Evolutionary conservation across 2,329 filamentous ascomycete species (phyloP), one percentile per base, ranked within the genome.

Genomic region (Clonostachys sp.): DNA sequence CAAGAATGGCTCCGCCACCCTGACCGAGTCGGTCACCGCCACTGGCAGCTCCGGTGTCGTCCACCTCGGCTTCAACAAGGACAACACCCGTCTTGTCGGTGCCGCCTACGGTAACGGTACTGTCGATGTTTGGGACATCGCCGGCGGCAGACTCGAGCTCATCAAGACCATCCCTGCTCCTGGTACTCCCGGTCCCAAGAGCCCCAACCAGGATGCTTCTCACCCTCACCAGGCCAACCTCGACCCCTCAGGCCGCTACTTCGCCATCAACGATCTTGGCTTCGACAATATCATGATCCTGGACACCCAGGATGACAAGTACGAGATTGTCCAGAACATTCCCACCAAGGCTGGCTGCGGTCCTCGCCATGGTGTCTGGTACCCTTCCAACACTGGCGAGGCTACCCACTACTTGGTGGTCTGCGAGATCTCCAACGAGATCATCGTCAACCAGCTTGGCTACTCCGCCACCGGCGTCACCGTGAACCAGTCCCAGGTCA

Each of bases 311-410:
- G 60, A 66, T 50, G 68, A 73, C 46, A 56, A 59, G 14, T 77
- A 62, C 54, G 57, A 61, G 7, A 55, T 76, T 40, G 56, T 67
- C 38, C 42, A 53, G 6, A 60, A 72, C 48, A 51, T 54, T 18
- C 61, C 64, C 12, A 30, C 24, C 3, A 30, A 30, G 24, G 54
- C 62, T 12, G 72, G 70, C 48, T 69, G 67, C 38, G 75, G 75
- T 1, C 76, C 76, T 5, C 74, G 76, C 16, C 76, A 79, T 55
- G 75, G 72, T 44, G 66, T 66, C 53, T 78, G 76, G 61, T 69
- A 70, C 58, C 66, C 64, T 2, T 55, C 55, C n/a, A 62, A 61
- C 8, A 55, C 53, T 10, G 48, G 54, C 38, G 51, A 51, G 45
- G 63, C 69, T 14, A 71, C 67, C 3, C 73, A 74, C 64, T 78